Base-by-base conservation (phyloP, 2,329 filamentous ascomycete genomes). In the Karstenula rhodostoma region DNA sequence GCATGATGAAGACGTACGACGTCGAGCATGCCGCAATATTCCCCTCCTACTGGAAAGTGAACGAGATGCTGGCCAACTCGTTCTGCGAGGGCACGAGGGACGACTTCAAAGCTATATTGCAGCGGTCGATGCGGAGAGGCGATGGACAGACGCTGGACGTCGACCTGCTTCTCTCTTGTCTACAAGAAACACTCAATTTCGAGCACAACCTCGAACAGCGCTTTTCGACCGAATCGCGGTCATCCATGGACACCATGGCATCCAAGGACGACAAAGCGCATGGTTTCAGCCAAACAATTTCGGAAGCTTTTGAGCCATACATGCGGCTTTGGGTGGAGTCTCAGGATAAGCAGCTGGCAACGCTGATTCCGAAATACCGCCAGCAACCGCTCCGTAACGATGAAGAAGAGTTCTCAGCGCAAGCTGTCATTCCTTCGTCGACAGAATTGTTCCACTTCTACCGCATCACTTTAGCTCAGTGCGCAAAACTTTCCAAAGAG, bases 371-470 rank as follows among this genome's bases (percentile, higher is more conserved):
- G 0, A 93, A 89, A 75, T 98, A 98, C 78, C 92, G 91, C 66
- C 87, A 85, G 61, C 93, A 97, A 68, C 90, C 93, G 0, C 84
- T 96, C 2, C 85, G 93, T 43, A 88, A 92, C 3, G 82, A 86
- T 0, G 95, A 97, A 67, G 95, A 99, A 69, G 95, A 99, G 58
- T 98, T 98, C 77, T 92, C 92, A 44, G 84, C 91, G 0, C 92
- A 96, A 75, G 89, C 92, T 47, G 94, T 99, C 58, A 94, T 97
- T 59, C 85, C 90, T 1, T 98, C 95, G 0, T 96, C 95, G 3
- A 97, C 96, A 48, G 95, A 99, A 74, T 86, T 99, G 0, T 99
- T 99, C 79, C 93, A 97, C 72, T 97, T 97, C 75, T 99, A 99
- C 80, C 93, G 96, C 62, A 86, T 94, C 60, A 94, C 93, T 0